Evolutionary conservation across 352 stramenopile species (phyloP), one percentile per base, ranked within the genome.

Genomic region (Globisporangium nunn): DNA sequence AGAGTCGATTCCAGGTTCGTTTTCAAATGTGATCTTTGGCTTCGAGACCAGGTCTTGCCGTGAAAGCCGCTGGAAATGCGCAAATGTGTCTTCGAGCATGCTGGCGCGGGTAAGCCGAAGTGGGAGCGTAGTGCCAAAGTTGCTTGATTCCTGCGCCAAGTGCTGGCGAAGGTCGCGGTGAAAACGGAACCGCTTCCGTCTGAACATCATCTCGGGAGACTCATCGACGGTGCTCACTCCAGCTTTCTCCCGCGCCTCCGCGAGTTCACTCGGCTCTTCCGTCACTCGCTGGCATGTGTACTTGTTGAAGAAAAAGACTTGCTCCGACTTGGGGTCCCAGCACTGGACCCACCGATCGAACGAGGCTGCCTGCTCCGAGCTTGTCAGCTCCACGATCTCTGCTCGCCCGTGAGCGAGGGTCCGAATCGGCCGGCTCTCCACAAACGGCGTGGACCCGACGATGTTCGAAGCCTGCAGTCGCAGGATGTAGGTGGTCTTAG

Each of bases 221-320:
- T 92, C 73, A 49, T 91, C 79, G 12, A 80, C 63, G 11, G 69
- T 72, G 7, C 68, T 44, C 15, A 75, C 18, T 0, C 78, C 80
- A 17, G 61, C 64, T 28, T 73, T 71, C 50, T 81, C 62, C 8
- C 80, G 60, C 2, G 72, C 71, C 6, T 69, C 64, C 0, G 53
- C 54, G 1, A 92, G 33, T 29, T 92, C 82, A 7, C 43, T 61
- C 17, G 78, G 78, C 46, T 90, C 79, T 4, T 83, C 67, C 0
- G 66, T 84, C 37, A 86, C 78, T 14, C 74, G 79, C 57, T 90
- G 78, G 39, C 76, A 84, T 4, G 81, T 91, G 31, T 82, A 89
- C 62, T 87, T 87, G 67, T 96, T 92, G 68, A 94, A 96, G 66
- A 85, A 96, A 61, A 96, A 96, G 0, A 93, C 78, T 56, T 90